Percentiles rank a stretch among this genome's conserved stretches.
Conservation (phyloP, 352 stramenopile genomes). For the Phytophthora fragariae region DNA sequence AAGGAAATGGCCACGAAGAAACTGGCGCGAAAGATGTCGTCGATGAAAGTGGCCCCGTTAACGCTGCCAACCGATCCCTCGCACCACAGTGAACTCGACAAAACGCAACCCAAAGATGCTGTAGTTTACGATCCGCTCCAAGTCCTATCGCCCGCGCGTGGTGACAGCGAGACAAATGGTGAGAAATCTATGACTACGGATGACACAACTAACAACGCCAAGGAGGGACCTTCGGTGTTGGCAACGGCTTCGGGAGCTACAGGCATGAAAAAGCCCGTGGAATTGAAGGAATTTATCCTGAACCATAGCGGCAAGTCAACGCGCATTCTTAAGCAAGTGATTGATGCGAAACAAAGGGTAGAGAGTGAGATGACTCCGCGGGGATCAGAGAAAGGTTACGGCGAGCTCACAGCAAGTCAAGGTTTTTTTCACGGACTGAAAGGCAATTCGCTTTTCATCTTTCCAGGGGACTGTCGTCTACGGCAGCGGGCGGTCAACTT, state of each 20-base stretch:
- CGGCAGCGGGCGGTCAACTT: slow-evolving; percentile 52
- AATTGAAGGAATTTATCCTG: background rate
- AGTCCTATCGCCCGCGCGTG: background rate
- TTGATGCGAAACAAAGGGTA: slow-evolving; percentile 1
- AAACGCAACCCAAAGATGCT: background rate
- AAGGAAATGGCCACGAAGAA: slow-evolving; percentile 53
- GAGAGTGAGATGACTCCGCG: background rate
- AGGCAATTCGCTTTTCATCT: slow-evolving; percentile 56
- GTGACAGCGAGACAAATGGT: background rate
- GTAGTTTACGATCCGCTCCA: background rate
- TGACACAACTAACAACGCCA: background rate
- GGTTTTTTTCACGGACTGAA: slow-evolving; percentile 4
- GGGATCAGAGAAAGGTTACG: background rate
- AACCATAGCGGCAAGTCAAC: background rate
- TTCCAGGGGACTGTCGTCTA: slow-evolving; percentile 48
- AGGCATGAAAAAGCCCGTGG: background rate
- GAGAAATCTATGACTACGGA: background rate
- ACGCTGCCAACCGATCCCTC: background rate
- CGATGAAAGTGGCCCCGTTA: slow-evolving; percentile 54
- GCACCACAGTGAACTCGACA: background rate
- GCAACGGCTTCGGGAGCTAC: background rate
- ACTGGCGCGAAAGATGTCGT: slow-evolving; percentile 52
- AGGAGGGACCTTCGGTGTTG: background rate
- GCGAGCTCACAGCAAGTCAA: background rate
- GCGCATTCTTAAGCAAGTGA: slow-evolving; percentile 7